These are phyloP conservation scores for Myrica gale DNA, from an alignment of 306 rosid genomes.

Conservation along the genomic window DNA sequence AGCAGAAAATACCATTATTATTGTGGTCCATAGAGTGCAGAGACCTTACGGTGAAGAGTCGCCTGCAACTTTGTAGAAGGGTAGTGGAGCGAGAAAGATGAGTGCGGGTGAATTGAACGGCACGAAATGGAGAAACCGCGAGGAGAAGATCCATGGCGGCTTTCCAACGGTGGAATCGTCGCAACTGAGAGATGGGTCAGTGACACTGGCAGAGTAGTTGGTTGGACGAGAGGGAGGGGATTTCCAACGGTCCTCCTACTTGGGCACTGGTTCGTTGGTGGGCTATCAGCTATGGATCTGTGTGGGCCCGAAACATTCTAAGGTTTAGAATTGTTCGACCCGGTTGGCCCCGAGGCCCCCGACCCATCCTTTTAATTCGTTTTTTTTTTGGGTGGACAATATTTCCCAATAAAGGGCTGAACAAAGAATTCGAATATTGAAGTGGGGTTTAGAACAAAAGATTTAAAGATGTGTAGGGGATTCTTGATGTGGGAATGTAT, in stretches of 20 bases:
- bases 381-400: too few species aligned
- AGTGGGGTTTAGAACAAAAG: too few species aligned
- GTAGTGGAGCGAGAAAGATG: constrained; percentile 16
- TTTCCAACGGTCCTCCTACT: neutral
- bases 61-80: constrained; percentile 15
- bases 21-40: neutral
- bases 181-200: neutral
- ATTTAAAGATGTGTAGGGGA: too few species aligned
- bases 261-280: neutral
- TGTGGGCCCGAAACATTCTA: too few species aligned
- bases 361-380: too few species aligned
- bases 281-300: too few species aligned
- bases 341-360: too few species aligned
- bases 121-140: constrained; percentile 40
- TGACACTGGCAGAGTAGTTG: neutral
- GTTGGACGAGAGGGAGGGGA: neutral
- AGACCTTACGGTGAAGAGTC: constrained; percentile 49
- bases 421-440: too few species aligned
- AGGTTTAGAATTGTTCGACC: too few species aligned
- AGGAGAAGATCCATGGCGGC: constrained; percentile 41
- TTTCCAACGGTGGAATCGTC: neutral
- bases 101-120: constrained; percentile 35
- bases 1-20: too few species aligned
- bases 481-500: too few species aligned
- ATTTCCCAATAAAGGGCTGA: too few species aligned